Evolutionary conservation across 179 eudicot genomes (phyloP).

Genomic region (Silene coronaria): DNA sequence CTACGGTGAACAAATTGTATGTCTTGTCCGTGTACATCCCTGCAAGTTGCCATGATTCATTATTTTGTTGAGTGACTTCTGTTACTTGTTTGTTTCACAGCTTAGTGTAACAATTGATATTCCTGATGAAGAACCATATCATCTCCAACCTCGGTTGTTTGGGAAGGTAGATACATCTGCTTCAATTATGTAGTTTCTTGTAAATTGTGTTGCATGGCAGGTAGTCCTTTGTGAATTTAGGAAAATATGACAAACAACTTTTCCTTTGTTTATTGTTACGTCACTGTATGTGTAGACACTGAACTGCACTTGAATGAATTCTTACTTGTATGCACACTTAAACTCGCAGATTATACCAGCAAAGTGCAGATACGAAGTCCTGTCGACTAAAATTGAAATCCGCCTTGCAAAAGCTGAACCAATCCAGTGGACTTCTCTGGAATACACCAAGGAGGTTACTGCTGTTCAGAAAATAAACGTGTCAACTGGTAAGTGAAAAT

Average conservation of each 20-base stretch:
- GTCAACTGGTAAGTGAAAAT: constrained; percentile 41
- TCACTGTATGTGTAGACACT: neutral
- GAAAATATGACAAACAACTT: neutral
- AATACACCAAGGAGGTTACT: constrained; percentile 41
- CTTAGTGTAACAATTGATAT: constrained; percentile 74
- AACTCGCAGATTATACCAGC: constrained; percentile 51
- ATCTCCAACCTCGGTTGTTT: constrained; percentile 72
- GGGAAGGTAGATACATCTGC: constrained; percentile 51
- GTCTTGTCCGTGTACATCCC: constrained; percentile 14
- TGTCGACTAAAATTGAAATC: constrained; percentile 69
- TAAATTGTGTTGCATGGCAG: neutral
- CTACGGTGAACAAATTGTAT: constrained; percentile 90
- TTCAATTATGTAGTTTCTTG: neutral
- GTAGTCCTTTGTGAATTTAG: neutral
- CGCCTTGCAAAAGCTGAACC: constrained; percentile 75
- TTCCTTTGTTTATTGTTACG: neutral
- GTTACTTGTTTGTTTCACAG: constrained; percentile 36
- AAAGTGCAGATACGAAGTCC: constrained; percentile 54
- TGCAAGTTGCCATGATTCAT: neutral
- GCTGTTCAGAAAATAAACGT: constrained; percentile 40
- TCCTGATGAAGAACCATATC: constrained; percentile 76
- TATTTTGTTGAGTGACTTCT: neutral
- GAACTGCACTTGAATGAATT: neutral
- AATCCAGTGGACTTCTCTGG: constrained; percentile 69
- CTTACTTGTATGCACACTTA: constrained; percentile 14